Base-by-base conservation (phyloP, 164 flowering plant genomes). In the Stephania japonica region DNA sequence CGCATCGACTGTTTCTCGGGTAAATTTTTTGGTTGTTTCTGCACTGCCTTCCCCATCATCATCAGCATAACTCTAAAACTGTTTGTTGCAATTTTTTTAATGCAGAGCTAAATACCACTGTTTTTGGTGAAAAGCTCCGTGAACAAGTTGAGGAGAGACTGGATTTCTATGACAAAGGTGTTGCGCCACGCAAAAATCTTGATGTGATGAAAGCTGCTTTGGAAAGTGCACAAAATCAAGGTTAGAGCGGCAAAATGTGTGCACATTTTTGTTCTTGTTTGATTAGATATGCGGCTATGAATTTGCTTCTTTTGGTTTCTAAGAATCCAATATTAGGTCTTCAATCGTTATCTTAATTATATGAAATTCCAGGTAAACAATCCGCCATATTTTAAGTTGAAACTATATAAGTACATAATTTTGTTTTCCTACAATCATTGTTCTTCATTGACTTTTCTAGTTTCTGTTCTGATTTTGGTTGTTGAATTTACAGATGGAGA, bases 81-180 rank as follows among this genome's bases (percentile, higher is more conserved):
- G 73, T 43, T 50, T 7, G 23, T 23, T 49, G n/a, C 50, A 14
- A 53, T 38, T 4, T 26, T 75, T 43, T 71, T 16, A 21, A 8
- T 75, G 66, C 86, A 91, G 98, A 96, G 44, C 75, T 67, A 13
- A 81, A 65, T 59, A 80, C 97, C 42, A 86, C 93, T 27, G 73
- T 78, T 67, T 96, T 93, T 80, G 98, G 98, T 32, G 97, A 93
- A 78, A 93, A 92, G 79, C 95, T 96, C 6, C 90, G 97, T 72
- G 97, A 91, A 71, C 97, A 93, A 81, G 98, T 96, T 71, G 99
- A 96, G 76, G 98, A 96, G 83, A 83, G 99, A 23, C 90, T 96
- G 38, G 97, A 96, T 59, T 96, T 96, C 61, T 96, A 96, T 81
- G 99, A 93, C 86, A 96, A 96, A 83, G 99, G 99, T 19, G 85